Percentiles rank a stretch among this genome's conserved stretches.
Conservation (phyloP, 257 asterid species). For the Scutellaria minor region DNA sequence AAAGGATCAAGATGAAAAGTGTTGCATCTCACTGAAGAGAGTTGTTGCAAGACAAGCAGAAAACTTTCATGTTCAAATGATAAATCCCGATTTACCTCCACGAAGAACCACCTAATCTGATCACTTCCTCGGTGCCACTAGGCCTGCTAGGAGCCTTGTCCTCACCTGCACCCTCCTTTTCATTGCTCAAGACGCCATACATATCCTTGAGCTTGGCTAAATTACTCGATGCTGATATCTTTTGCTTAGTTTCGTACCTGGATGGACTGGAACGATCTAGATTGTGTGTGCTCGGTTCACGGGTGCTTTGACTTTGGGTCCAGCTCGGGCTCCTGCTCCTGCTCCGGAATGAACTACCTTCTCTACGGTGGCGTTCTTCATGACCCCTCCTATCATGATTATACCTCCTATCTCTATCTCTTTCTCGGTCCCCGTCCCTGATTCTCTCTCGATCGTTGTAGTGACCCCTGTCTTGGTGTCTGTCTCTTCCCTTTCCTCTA, state of each 20-base stretch:
- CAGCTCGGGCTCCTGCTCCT: conserved; percentile 61
- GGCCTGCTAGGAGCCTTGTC: conserved; percentile 53
- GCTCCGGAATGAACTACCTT: conserved; percentile 42
- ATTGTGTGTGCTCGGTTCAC: conserved; percentile 44
- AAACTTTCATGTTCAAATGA: background rate
- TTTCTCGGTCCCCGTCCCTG: conserved; percentile 39
- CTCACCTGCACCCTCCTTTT: conserved; percentile 55
- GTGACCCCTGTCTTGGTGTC: conserved; percentile 37
- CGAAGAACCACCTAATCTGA: conserved; percentile 85
- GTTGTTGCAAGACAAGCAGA: background rate
- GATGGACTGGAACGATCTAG: conserved; percentile 51
- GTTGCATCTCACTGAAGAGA: background rate
- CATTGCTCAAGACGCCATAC: conserved; percentile 70
- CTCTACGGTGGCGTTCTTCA: conserved; percentile 46
- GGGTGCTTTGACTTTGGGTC: conserved; percentile 53
- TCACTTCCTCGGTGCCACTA: conserved; percentile 81
- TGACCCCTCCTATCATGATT: conserved; percentile 56
- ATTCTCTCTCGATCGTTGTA: conserved; percentile 22
- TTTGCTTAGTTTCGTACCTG: conserved; percentile 53
- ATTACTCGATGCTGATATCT: conserved; percentile 68
- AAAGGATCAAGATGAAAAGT: background rate
- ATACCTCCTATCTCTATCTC: conserved; percentile 51
- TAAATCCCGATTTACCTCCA: conserved; percentile 63
- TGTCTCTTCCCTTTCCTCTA: conserved; percentile 43
- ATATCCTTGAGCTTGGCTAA: conserved; percentile 85